A percentile compares a stretch with the other conserved stretches of the same genome.
phyloP scores from a whole-genome alignment of 495 filamentous ascomycete species.

The Penicillium argentinense region DNA sequence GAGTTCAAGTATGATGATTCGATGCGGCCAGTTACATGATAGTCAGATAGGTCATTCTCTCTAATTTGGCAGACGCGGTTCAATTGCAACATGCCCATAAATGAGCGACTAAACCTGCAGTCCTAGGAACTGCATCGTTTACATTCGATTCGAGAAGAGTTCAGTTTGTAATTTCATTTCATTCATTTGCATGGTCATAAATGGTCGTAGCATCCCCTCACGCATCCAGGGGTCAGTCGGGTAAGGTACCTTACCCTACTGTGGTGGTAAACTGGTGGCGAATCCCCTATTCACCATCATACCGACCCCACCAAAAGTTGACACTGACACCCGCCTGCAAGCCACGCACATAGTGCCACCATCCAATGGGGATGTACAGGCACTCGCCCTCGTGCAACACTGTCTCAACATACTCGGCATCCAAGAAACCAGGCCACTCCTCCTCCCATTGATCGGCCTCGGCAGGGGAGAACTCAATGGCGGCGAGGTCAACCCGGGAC shows the following conservation, averaged over 20 bases:
- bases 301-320: constrained; percentile 86
- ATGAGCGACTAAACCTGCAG: neutral
- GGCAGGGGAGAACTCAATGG: constrained; percentile 44
- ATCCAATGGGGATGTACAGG: constrained; percentile 89
- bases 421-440: constrained; percentile 54
- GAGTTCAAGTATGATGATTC: no score
- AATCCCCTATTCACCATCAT: neutral
- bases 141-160: no score
- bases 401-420: constrained; percentile 72
- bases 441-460: constrained; percentile 51
- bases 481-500: constrained; percentile 68
- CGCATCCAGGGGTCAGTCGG: no score
- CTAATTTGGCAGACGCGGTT: no score
- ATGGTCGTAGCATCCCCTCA: no score
- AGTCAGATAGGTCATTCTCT: no score
- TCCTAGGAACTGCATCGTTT: neutral
- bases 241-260: no score
- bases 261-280: no score
- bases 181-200: no score
- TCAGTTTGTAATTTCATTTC: no score
- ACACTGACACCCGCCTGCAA: constrained; percentile 89
- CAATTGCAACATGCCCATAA: neutral
- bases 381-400: constrained; percentile 79
- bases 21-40: no score
- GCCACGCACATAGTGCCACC: constrained; percentile 98